Percentiles rank a stretch among this genome's conserved stretches.
Conservation (phyloP, 192 early-diverging fungal genomes). For the Linnemannia hyalina region DNA sequence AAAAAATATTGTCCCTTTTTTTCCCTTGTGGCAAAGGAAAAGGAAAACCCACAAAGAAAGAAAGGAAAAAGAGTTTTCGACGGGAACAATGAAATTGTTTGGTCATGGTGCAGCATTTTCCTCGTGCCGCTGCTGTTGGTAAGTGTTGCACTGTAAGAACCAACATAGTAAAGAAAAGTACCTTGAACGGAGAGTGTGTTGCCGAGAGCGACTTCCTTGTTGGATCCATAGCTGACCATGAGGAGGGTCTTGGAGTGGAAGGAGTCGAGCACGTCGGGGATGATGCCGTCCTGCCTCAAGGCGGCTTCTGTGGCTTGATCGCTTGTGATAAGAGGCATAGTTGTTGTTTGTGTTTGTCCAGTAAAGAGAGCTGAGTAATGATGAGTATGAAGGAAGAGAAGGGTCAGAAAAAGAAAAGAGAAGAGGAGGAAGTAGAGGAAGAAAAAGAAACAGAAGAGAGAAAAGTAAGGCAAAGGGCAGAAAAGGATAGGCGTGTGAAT, state of each 20-base stretch:
- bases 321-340: constrained; percentile 63
- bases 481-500: too few relatives aligned
- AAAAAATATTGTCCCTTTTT: too few relatives aligned
- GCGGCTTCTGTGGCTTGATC: constrained; percentile 51
- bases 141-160: too few relatives aligned
- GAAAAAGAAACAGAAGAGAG: not conserved
- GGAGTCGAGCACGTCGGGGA: constrained; percentile 58
- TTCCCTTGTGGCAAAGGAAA: not conserved
- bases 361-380: not conserved
- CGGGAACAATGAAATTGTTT: not conserved
- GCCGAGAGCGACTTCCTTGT: constrained; percentile 40
- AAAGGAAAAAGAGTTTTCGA: not conserved
- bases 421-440: not conserved
- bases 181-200: constrained; percentile 44
- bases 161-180: constrained; percentile 8
- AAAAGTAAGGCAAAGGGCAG: not conserved
- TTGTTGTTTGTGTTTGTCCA: constrained; percentile 3
- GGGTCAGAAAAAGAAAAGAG: not conserved
- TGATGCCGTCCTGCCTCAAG: constrained; percentile 55
- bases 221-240: constrained; percentile 25
- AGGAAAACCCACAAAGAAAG: not conserved
- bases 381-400: not conserved
- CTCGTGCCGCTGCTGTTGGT: not conserved
- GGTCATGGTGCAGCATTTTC: not conserved
- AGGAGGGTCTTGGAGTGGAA: constrained; percentile 39